Percentiles rank a stretch among this genome's conserved stretches.
phyloP scores from a whole-genome alignment of 768 basidiomycete genomes.

The Amanita thiersii region DNA sequence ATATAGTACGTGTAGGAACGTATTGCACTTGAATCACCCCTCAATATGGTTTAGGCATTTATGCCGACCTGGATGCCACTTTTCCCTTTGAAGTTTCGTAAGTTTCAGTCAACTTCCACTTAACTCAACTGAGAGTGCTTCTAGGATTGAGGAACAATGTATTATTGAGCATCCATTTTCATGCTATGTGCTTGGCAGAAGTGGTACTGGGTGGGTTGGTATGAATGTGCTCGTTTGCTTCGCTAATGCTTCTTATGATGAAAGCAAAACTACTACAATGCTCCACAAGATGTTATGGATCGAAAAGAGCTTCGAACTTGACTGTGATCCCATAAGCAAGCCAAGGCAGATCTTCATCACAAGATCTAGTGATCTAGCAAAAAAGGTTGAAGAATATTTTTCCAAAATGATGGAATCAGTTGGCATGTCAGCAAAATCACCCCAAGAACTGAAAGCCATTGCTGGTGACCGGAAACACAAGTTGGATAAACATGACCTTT shows the following conservation, averaged over 20 bases:
- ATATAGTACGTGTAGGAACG: slow-evolving; percentile 20
- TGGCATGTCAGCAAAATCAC: slow-evolving; percentile 23
- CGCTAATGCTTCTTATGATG: too few relatives aligned
- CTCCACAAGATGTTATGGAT: slow-evolving; percentile 69
- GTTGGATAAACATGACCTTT: slow-evolving; percentile 18
- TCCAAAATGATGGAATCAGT: slow-evolving; percentile 39
- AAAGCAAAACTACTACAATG: slow-evolving; percentile 76
- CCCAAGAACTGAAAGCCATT: slow-evolving; percentile 28
- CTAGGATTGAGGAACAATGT: slow-evolving; percentile 35
- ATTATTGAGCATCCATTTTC: slow-evolving; percentile 54
- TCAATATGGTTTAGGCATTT: slow-evolving; percentile 28
- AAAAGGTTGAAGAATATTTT: slow-evolving; percentile 68
- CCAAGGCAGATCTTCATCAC: slow-evolving; percentile 70
- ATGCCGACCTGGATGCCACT: slow-evolving; percentile 40
- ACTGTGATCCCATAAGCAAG: slow-evolving; percentile 26
- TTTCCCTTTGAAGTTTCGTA: slow-evolving; percentile 38
- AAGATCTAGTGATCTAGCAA: slow-evolving; percentile 55
- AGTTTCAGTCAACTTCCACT: slow-evolving; percentile 8
- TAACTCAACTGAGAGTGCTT: not conserved
- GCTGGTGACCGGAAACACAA: slow-evolving; percentile 11
- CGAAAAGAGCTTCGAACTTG: slow-evolving; percentile 43
- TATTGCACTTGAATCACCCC: not conserved
- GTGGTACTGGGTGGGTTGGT: slow-evolving; percentile 65
- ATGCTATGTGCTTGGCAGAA: slow-evolving; percentile 61
- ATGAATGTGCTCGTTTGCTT: too few relatives aligned